Conservation (phyloP, 2,329 filamentous ascomycete species). For the Aspergillus sp. region DNA sequence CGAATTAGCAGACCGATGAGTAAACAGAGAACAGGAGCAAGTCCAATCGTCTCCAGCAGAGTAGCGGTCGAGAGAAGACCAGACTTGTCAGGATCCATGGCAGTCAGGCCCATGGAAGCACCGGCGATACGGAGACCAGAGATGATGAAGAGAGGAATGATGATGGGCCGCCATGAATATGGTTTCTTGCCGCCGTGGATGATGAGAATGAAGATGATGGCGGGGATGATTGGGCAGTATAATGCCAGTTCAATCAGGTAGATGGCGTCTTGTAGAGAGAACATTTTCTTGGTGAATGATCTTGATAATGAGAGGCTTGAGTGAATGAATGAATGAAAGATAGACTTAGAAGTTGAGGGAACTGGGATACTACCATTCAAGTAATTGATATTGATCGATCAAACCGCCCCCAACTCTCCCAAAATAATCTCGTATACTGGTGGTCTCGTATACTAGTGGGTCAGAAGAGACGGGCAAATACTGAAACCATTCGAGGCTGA, state of each 20-base stretch:
- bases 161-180: constrained; percentile 13
- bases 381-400: too few relatives aligned
- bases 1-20: constrained; percentile 8
- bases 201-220: constrained; percentile 10
- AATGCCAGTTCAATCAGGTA: constrained; percentile 13
- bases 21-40: constrained; percentile 9
- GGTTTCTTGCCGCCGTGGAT: constrained; percentile 9
- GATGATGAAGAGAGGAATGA: constrained; percentile 9
- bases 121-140: constrained; percentile 7
- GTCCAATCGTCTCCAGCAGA: constrained; percentile 11
- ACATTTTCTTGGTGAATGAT: too few relatives aligned
- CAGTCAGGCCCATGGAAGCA: constrained; percentile 7
- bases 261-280: constrained; percentile 9
- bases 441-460: too few relatives aligned
- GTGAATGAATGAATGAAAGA: too few relatives aligned
- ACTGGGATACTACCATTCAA: too few relatives aligned
- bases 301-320: too few relatives aligned
- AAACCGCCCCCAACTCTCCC: too few relatives aligned
- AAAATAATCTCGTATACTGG: too few relatives aligned
- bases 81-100: constrained; percentile 8
- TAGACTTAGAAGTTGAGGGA: too few relatives aligned
- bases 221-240: constrained; percentile 10
- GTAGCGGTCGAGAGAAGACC: constrained; percentile 9
- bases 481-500: too few relatives aligned
- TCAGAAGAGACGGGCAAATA: too few relatives aligned